A percentile compares a stretch with the other conserved stretches of the same genome.
Conservation (phyloP, 202 grass and related monocot species). For the Schoenoplectus triqueter region DNA sequence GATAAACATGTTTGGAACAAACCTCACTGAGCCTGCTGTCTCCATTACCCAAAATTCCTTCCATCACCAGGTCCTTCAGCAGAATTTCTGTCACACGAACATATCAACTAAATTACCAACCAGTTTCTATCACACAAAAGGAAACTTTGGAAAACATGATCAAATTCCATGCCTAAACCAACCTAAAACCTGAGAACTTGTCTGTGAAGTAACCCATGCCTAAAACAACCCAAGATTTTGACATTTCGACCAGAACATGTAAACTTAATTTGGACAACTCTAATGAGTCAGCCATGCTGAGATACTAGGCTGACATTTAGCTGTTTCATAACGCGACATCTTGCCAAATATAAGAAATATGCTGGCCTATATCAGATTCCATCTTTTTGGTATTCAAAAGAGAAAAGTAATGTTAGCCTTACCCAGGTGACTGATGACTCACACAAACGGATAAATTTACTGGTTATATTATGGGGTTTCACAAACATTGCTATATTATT, state of each 20-base stretch:
- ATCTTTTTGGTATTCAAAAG: background rate
- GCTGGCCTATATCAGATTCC: background rate
- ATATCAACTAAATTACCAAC: conserved; percentile 29
- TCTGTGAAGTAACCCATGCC: background rate
- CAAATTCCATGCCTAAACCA: background rate
- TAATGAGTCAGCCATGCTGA: background rate
- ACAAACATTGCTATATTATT: background rate
- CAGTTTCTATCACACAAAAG: background rate
- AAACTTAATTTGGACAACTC: background rate
- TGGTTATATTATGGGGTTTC: background rate
- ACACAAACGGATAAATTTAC: background rate
- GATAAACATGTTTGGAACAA: conserved; percentile 73
- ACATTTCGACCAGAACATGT: background rate
- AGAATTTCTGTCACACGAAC: conserved; percentile 66
- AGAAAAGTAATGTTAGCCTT: background rate
- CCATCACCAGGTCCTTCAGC: conserved; percentile 64
- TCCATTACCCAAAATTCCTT: conserved; percentile 52
- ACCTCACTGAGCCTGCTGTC: conserved; percentile 54
- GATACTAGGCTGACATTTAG: background rate
- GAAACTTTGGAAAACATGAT: background rate
- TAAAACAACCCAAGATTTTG: background rate
- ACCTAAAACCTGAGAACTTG: background rate
- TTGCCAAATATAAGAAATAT: background rate
- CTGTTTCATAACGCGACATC: background rate
- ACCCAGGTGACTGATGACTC: background rate